Evolutionary conservation across 441 rosid genomes (phyloP), one percentile per base, ranked within the genome.

Genomic region (Manihot esculenta): DNA sequence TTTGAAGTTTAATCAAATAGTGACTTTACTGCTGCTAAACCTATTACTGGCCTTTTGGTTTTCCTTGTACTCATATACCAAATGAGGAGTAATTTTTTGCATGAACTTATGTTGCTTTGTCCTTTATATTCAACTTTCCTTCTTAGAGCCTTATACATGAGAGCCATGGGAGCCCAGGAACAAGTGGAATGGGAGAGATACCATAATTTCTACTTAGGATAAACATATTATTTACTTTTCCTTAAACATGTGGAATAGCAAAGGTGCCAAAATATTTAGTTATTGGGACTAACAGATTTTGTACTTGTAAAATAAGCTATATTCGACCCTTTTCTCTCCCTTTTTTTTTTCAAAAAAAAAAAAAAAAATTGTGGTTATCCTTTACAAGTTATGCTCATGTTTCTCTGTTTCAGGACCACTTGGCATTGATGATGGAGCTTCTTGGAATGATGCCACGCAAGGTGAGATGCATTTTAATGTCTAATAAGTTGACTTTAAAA

Each of bases 371-470:
- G 7, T 35, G 5, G 41, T 35, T 7, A 35, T 2, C 41, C 4
- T 35, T 3, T 35, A 35, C 10, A 24, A 44, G 27, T 30, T 67
- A 13, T 47, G 11, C 35, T 58, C 30, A 1, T 64, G 23, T 26
- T 45, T 66, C 11, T 38, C 49, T 24, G 23, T 62, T 74, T 44
- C 83, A 89, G 95, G 95, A 87, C 69, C 95, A 89, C 76, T 78
- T 89, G 42, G 95, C 95, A 59, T 78, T 89, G 74, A 87, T 89
- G 95, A 87, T 87, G 90, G 92, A 89, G 79, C 92, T 89, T 75
- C 82, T 86, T 3, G 95, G 95, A 33, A 81, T 80, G 89, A 86
- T 89, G 87, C 95, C 95, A 0, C 90, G 95, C 67, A 89, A 87
- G 95, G 95, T 89, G 78, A 79, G 75, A 44, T 18, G 20, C n/a